Evolutionary conservation across 345 rosid genomes (phyloP).

Genomic region (Rhizophora mangle): DNA sequence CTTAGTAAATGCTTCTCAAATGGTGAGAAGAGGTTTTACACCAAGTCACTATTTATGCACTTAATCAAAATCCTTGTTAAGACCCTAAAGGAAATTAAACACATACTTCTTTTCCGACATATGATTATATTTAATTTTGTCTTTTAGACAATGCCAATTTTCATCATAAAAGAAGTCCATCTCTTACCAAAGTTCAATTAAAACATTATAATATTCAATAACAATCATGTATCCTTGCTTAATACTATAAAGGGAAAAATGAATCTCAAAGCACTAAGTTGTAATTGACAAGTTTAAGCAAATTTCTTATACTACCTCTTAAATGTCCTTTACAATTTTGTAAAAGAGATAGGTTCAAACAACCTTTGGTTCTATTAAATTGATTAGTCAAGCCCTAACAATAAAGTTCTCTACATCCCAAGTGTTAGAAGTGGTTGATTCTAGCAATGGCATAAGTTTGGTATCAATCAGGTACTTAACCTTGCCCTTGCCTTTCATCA

Average conservation of each 20-base stretch:
- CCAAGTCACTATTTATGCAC: not conserved
- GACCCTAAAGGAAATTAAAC: not conserved
- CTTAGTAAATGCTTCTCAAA: not conserved
- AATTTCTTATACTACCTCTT: not conserved
- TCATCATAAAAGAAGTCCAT: not conserved
- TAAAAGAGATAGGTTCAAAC: not conserved
- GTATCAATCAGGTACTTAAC: not conserved
- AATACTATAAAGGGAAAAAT: not conserved
- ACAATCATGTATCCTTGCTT: not conserved
- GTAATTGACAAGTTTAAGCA: not conserved
- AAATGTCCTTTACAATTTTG: not conserved
- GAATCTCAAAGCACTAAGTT: not conserved
- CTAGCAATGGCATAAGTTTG: not conserved
- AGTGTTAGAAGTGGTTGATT: not conserved
- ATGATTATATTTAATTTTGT: not conserved
- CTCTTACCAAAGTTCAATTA: not conserved
- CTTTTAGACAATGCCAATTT: not conserved
- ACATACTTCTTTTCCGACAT: not conserved
- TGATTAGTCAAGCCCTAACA: not conserved
- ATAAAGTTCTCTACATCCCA: not conserved
- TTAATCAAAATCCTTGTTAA: not conserved
- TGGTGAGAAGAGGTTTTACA: not conserved
- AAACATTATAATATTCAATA: not conserved
- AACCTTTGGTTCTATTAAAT: constrained; percentile 1
- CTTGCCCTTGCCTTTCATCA: not conserved